These are phyloP conservation scores for Vitis hybrid DNA, from an alignment of 177 flowering plant species.

Conservation along the genomic window DNA sequence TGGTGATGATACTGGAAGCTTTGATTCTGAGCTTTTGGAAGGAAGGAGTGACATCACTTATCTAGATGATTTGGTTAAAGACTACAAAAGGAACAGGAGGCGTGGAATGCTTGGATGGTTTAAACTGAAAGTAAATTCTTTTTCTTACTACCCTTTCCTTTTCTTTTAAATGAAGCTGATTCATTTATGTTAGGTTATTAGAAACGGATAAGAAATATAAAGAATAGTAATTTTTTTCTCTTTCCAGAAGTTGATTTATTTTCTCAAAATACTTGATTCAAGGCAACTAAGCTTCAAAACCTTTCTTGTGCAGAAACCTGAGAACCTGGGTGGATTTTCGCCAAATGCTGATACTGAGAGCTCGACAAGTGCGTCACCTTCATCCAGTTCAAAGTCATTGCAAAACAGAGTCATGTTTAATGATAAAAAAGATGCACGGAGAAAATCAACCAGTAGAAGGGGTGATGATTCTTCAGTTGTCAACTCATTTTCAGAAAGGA, in stretches of 20 bases:
- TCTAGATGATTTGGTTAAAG: constrained; percentile 57
- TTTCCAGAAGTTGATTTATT: background rate
- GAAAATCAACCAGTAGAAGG: constrained; percentile 56
- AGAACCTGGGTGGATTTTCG: constrained; percentile 40
- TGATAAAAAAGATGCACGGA: constrained; percentile 51
- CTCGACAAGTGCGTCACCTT: constrained; percentile 66
- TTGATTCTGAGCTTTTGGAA: constrained; percentile 58
- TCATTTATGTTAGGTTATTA: constrained; percentile 1
- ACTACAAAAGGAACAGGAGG: constrained; percentile 49
- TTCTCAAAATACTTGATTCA: background rate
- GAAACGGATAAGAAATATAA: background rate
- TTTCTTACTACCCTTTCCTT: background rate
- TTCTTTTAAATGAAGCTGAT: background rate
- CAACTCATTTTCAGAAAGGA: constrained; percentile 56
- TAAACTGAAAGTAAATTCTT: constrained; percentile 51
- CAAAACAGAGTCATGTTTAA: constrained; percentile 35
- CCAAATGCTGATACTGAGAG: constrained; percentile 52
- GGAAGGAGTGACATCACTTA: constrained; percentile 42
- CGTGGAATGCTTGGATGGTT: constrained; percentile 93
- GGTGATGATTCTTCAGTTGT: constrained; percentile 41
- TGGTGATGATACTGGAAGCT: constrained; percentile 68
- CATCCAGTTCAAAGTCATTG: constrained; percentile 50
- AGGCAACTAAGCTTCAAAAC: background rate
- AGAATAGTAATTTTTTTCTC: background rate
- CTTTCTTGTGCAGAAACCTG: constrained; percentile 60